Conservation (phyloP, 2,329 filamentous ascomycete genomes). For the Ophiocordyceps sinensis region DNA sequence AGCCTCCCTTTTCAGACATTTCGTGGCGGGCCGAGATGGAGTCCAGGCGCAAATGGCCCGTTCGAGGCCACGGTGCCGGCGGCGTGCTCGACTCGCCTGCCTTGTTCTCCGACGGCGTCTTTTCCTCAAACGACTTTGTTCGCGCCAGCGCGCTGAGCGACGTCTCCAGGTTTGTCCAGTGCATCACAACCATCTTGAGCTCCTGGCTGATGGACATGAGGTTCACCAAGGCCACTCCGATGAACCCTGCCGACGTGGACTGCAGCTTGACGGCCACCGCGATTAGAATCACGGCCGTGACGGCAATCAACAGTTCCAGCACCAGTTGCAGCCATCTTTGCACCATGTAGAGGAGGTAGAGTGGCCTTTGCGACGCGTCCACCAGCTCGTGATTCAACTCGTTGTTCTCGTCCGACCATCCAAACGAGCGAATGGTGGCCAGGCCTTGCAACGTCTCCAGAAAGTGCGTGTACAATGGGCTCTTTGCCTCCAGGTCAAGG, state of each 20-base stretch:
- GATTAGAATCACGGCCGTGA: slow-evolving; percentile 7
- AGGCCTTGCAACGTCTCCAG: slow-evolving; percentile 2
- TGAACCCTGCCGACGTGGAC: slow-evolving; percentile 2
- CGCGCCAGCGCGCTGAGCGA: slow-evolving; percentile 12
- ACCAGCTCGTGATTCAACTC: not conserved
- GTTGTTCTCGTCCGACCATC: not conserved
- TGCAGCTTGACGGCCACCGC: slow-evolving; percentile 4
- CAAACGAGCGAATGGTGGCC: slow-evolving; percentile 3
- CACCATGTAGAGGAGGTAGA: slow-evolving; percentile 1
- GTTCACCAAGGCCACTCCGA: slow-evolving; percentile 12
- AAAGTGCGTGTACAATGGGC: slow-evolving; percentile 13
- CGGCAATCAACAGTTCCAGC: slow-evolving; percentile 4
- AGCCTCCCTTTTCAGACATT: slow-evolving; percentile 1
- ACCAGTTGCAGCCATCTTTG: slow-evolving; percentile 1
- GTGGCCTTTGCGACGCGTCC: slow-evolving; percentile 2
- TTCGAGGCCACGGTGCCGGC: slow-evolving; percentile 63
- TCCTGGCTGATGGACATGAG: slow-evolving; percentile 16
- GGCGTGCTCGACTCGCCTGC: slow-evolving; percentile 24
- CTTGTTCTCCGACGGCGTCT: slow-evolving; percentile 5
- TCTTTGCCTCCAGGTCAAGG: slow-evolving; percentile 38
- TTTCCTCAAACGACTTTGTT: slow-evolving; percentile 7
- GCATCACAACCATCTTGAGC: slow-evolving; percentile 15
- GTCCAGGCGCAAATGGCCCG: not conserved
- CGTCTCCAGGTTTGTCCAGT: slow-evolving; percentile 16
- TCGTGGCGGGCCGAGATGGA: not conserved